Conservation (phyloP, 78 protist genomes). For the Bigelowiella natans region DNA sequence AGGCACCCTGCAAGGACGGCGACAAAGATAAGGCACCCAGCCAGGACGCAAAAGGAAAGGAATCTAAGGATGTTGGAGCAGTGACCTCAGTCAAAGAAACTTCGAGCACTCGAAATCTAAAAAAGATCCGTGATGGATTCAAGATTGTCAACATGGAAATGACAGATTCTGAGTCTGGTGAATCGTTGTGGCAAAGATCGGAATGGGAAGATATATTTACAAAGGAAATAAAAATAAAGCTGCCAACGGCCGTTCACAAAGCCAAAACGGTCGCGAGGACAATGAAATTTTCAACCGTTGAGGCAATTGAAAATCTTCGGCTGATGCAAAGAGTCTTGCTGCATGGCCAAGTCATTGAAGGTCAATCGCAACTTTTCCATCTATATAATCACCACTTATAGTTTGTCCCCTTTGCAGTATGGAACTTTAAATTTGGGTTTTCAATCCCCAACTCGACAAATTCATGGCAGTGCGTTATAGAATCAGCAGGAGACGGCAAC, state of each 20-base stretch:
- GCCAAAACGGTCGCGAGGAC: not conserved
- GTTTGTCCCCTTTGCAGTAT: not conserved
- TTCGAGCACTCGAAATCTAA: not conserved
- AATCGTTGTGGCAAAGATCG: not conserved
- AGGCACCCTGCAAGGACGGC: too few species aligned
- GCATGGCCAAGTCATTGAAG: not conserved
- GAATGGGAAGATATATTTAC: not conserved
- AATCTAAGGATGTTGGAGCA: too few species aligned
- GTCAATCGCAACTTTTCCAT: too few species aligned
- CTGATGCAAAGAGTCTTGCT: not conserved
- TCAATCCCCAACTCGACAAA: not conserved
- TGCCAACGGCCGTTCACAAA: not conserved
- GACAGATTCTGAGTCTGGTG: not conserved
- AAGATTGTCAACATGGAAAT: not conserved
- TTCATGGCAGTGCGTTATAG: not conserved
- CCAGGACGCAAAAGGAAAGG: too few species aligned
- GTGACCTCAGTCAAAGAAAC: not conserved
- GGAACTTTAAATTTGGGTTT: not conserved
- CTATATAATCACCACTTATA: too few species aligned
- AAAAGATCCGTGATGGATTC: not conserved
- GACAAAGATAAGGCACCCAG: too few species aligned
- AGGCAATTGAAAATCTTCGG: not conserved
- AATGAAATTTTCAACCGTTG: not conserved
- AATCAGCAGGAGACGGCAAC: not conserved
- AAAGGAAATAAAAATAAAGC: not conserved